Base-by-base conservation (phyloP, 1,284 basidiomycete species). In the Amylostereum chailletii region DNA sequence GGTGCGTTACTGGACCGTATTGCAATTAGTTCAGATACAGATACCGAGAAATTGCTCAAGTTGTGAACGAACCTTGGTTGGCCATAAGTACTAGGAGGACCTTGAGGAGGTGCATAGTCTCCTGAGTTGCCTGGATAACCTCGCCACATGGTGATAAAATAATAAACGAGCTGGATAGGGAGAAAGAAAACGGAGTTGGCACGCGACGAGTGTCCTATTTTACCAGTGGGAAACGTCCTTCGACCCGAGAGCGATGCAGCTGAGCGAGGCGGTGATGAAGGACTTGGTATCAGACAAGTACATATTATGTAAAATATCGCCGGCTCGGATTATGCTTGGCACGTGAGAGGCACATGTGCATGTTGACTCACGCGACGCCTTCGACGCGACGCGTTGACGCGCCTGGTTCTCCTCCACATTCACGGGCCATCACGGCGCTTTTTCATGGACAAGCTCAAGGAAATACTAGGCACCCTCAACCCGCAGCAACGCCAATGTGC, bases 71-170 rank as follows among this genome's bases (percentile, higher is more conserved):
- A 51, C 50, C 50, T 50, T 39, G 48, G 46, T 32, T 29, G n/a
- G 9, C 29, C 32, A 27, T 54, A 53, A 11, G 42, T 27, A 11
- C 19, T 42, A 41, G 52, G 58, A 32, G 56, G 55, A 6, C 53
- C 54, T 11, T 50, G 48, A 42, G 57, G 53, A 19, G 58, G 53
- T 3, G 34, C 38, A 52, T 47, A 47, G 29, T 39, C 29, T 9
- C 50, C n/a, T 30, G 32, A 37, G n/a, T 40, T 32, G 40, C 50
- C 50, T 31, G 45, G 33, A 47, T 48, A 46, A 33, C 46, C 46
- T 36, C 45, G 48, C 47, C 43, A 50, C 34, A 49, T 51, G 33
- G 9, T 36, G 32, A 29, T 1, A 26, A 27, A 32, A 30, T 5
- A 30, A 19, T 19, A 19, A 19, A 19, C 19, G 19, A 19, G 19